phyloP scores from a whole-genome alignment of 371 early-diverging fungal species.

The Rhizopus arrhizus region DNA sequence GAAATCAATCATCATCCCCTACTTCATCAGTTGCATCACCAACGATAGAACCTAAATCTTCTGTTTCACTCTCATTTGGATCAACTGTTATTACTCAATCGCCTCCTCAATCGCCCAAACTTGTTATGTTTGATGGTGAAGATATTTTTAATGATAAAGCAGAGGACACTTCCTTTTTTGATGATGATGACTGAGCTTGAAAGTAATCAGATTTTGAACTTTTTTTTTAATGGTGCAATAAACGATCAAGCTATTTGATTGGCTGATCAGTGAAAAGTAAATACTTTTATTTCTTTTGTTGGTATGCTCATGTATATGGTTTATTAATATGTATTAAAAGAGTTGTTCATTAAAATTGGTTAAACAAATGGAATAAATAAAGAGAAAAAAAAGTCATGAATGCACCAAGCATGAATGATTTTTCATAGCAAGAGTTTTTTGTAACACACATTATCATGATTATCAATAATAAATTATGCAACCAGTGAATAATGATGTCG shows the following conservation, averaged over 20 bases:
- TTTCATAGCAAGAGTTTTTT: no score
- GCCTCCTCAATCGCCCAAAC: conserved; percentile 33
- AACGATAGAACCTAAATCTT: conserved; percentile 3
- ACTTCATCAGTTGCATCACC: neutral
- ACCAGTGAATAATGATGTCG: conserved; percentile 8
- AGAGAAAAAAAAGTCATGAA: neutral
- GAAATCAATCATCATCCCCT: conserved; percentile 15
- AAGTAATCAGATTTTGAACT: neutral
- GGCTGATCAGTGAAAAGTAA: neutral
- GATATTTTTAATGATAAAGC: conserved; percentile 22
- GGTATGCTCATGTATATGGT: neutral
- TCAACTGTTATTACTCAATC: conserved; percentile 34
- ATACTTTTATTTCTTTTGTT: neutral
- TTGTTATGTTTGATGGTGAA: conserved; percentile 26
- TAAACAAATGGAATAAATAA: no score
- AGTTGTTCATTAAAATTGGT: neutral
- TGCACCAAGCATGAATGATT: neutral
- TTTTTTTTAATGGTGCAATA: conserved; percentile 1
- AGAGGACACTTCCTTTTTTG: conserved; percentile 18
- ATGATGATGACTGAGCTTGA: conserved; percentile 17
- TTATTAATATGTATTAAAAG: no score
- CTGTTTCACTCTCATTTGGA: conserved; percentile 24
- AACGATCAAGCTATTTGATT: neutral
- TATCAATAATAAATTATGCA: neutral
- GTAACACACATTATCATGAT: neutral